A percentile compares a stretch with the other conserved stretches of the same genome.
Conservation (phyloP, 2,329 filamentous ascomycete species). For the Sporothrix pallida region DNA sequence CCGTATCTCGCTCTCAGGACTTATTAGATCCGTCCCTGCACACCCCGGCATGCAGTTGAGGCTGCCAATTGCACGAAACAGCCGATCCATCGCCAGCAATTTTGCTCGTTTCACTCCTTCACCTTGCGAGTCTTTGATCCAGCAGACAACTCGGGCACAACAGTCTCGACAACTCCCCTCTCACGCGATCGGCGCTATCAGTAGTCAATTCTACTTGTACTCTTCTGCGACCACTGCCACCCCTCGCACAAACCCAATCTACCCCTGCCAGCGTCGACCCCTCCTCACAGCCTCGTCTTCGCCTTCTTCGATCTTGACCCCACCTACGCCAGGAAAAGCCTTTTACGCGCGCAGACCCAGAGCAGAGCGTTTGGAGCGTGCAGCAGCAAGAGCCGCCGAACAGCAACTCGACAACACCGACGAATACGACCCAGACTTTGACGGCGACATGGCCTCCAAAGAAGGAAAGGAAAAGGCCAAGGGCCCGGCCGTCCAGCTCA, state of each 20-base stretch:
- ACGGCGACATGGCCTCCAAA: conserved; percentile 36
- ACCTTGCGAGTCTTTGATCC: neutral
- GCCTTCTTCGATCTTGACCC: neutral
- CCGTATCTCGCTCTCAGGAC: conserved; percentile 1
- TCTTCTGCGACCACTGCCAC: neutral
- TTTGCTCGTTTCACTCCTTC: conserved; percentile 14
- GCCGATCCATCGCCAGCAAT: conserved; percentile 28
- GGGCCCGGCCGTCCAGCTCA: conserved; percentile 55
- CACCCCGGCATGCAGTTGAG: conserved; percentile 35
- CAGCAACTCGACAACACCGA: neutral
- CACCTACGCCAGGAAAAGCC: neutral
- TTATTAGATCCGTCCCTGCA: conserved; percentile 14
- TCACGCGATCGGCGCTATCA: neutral
- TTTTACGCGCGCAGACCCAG: conserved; percentile 21
- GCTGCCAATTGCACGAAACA: conserved; percentile 26
- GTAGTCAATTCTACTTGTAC: conserved; percentile 16
- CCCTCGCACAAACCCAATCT: neutral
- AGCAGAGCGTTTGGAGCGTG: neutral
- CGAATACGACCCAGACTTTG: conserved; percentile 4
- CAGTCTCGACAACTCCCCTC: neutral
- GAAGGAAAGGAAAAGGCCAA: conserved; percentile 38
- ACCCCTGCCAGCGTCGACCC: conserved; percentile 20
- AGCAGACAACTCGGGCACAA: neutral
- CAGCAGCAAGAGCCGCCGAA: neutral
- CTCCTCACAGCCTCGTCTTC: conserved; percentile 23